Conservation (phyloP, 2,329 filamentous ascomycete species). For the Paecilomyces niveus region DNA sequence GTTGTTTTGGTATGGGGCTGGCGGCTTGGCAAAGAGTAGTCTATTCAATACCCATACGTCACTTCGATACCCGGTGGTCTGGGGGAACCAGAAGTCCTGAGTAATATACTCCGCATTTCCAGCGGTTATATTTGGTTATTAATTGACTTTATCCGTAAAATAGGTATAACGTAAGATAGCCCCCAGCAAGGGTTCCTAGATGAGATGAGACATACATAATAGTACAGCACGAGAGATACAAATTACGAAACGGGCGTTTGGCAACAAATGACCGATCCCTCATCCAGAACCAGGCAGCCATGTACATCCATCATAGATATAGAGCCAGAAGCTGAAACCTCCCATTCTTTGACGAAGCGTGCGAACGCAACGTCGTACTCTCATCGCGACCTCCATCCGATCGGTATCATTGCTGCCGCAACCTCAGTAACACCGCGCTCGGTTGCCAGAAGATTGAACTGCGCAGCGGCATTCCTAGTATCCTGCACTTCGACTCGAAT, state of each 20-base stretch:
- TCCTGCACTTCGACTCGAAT: slow-evolving; percentile 84
- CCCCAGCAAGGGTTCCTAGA: not conserved
- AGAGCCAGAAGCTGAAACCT: not conserved
- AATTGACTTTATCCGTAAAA: too few relatives aligned
- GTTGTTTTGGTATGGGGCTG: not conserved
- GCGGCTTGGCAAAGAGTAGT: not conserved
- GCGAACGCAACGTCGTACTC: not conserved
- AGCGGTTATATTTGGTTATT: too few relatives aligned
- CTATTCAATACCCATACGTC: not conserved
- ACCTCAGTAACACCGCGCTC: slow-evolving; percentile 81
- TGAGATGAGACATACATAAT: not conserved
- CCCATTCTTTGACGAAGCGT: not conserved
- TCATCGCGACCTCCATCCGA: slow-evolving; percentile 61
- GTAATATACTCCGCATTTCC: too few relatives aligned
- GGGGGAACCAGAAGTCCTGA: not conserved
- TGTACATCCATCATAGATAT: not conserved
- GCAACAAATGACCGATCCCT: not conserved
- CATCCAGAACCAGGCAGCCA: not conserved
- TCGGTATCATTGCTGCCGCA: slow-evolving; percentile 78
- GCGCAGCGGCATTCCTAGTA: slow-evolving; percentile 85
- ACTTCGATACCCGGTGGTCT: not conserved
- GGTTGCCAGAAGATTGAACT: slow-evolving; percentile 93
- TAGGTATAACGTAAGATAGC: not conserved
- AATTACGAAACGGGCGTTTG: not conserved
- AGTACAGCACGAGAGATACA: not conserved